Evolutionary conservation across 257 asterid genomes (phyloP).

Genomic region (Solanum etuberosum): DNA sequence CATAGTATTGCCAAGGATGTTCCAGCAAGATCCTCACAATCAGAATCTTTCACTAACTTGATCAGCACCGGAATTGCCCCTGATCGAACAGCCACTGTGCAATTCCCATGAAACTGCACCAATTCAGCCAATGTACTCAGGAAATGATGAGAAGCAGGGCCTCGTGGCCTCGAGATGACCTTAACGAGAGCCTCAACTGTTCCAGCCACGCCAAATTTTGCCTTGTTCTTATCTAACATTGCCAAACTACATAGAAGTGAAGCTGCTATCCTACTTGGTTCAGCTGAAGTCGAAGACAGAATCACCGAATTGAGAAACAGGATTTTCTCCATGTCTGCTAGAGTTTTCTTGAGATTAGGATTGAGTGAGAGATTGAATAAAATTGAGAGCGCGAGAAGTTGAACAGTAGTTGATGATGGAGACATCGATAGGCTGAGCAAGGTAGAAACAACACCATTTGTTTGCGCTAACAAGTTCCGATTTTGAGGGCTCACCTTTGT

Average conservation of each 20-base stretch:
- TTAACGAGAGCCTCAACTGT: slow-evolving; percentile 38
- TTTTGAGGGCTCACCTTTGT: slow-evolving; percentile 69
- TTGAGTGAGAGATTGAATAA: slow-evolving; percentile 70
- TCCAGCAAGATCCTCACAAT: slow-evolving; percentile 51
- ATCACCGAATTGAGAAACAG: slow-evolving; percentile 29
- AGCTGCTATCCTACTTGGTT: slow-evolving; percentile 44
- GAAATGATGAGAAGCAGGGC: slow-evolving; percentile 49
- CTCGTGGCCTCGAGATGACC: slow-evolving; percentile 28
- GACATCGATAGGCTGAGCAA: slow-evolving; percentile 40
- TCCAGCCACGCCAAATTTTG: slow-evolving; percentile 71
- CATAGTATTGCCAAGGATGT: slow-evolving; percentile 43
- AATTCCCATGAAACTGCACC: slow-evolving; percentile 80
- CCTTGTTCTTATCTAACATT: slow-evolving; percentile 72
- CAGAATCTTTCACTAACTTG: slow-evolving; percentile 20
- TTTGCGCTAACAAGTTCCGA: slow-evolving; percentile 46
- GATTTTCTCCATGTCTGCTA: slow-evolving; percentile 49
- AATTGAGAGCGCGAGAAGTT: slow-evolving; percentile 43
- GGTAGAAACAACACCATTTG: slow-evolving; percentile 37
- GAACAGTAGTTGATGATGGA: slow-evolving; percentile 4
- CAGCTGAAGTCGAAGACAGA: slow-evolving; percentile 13
- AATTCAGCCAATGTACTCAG: slow-evolving; percentile 66
- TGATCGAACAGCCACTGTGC: slow-evolving; percentile 59
- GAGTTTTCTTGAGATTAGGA: slow-evolving; percentile 43
- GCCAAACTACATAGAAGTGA: slow-evolving; percentile 74
- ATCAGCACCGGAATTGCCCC: slow-evolving; percentile 53